A percentile compares a stretch with the other conserved stretches of the same genome.
Evolutionary conservation across 768 basidiomycete genomes (phyloP).

Genomic region (Trichaptum fuscoviolaceum): DNA sequence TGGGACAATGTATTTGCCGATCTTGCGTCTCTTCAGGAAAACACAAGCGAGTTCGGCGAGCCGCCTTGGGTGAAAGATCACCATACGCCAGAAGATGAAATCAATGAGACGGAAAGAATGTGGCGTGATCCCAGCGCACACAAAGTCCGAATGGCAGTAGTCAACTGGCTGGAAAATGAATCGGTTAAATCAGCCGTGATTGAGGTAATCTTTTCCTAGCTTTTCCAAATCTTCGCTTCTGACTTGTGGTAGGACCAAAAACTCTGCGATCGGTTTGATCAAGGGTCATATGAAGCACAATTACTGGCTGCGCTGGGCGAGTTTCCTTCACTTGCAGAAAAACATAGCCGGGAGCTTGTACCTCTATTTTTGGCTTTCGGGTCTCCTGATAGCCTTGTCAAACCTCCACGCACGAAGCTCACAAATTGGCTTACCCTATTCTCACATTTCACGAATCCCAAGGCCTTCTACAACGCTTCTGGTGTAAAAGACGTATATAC

Average conservation of each 20-base stretch:
- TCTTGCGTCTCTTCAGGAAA: slow-evolving; percentile 22
- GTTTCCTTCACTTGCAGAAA: slow-evolving; percentile 69
- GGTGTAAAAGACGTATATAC: slow-evolving; percentile 62
- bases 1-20: slow-evolving; percentile 72
- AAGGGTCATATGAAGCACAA: slow-evolving; percentile 73
- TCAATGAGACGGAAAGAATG: slow-evolving; percentile 64
- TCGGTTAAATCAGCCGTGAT: slow-evolving; percentile 28
- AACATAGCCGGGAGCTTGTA: slow-evolving; percentile 83
- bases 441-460: slow-evolving; percentile 90
- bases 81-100: slow-evolving; percentile 14
- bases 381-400: slow-evolving; percentile 16
- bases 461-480: slow-evolving; percentile 69
- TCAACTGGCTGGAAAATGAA: slow-evolving; percentile 38
- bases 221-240: background rate
- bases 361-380: slow-evolving; percentile 62
- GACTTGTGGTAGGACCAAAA: slow-evolving; percentile 30
- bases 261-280: slow-evolving; percentile 59
- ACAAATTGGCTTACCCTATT: slow-evolving; percentile 78
- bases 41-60: background rate
- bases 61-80: background rate
- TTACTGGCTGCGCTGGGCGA: slow-evolving; percentile 67
- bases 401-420: slow-evolving; percentile 49
- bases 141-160: slow-evolving; percentile 45
- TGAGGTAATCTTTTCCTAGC: slow-evolving; percentile 21
- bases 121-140: slow-evolving; percentile 77